Conservation (phyloP, 148 eudicot species). For the Spergularia bocconei region DNA sequence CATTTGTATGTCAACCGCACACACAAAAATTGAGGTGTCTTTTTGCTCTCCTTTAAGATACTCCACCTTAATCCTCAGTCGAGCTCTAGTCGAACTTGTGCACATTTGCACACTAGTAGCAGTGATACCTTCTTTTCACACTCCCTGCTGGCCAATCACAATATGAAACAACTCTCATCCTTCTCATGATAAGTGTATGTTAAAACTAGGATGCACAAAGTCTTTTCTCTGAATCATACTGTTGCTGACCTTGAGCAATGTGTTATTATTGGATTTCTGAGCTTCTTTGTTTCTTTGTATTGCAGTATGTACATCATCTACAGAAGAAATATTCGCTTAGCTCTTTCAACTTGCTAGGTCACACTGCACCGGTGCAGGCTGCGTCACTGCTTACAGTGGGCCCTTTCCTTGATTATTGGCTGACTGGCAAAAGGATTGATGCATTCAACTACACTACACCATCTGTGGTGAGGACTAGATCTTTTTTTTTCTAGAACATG, state of each 20-base stretch:
- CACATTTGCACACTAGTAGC: not conserved
- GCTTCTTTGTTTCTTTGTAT: conserved; percentile 8
- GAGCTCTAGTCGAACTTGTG: too few species aligned
- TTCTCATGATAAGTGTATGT: too few species aligned
- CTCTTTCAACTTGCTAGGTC: conserved; percentile 71
- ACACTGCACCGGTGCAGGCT: conserved; percentile 83
- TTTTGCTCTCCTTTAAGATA: too few species aligned
- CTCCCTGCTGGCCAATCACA: not conserved
- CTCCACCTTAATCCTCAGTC: too few species aligned
- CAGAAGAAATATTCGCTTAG: conserved; percentile 73
- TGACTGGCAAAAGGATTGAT: conserved; percentile 61
- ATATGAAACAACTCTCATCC: not conserved
- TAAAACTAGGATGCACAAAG: too few species aligned
- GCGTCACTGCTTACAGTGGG: conserved; percentile 54
- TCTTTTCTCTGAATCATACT: not conserved
- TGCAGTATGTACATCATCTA: conserved; percentile 72
- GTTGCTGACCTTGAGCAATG: not conserved
- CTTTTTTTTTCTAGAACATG: not conserved
- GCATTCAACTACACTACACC: conserved; percentile 52
- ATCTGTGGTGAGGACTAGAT: conserved; percentile 45
- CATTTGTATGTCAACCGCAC: too few species aligned
- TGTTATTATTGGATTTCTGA: conserved; percentile 14
- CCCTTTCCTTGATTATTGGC: conserved; percentile 76
- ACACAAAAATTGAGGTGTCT: too few species aligned
- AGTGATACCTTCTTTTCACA: not conserved